Evolutionary conservation across 176 grass and related monocot species (phyloP), one percentile per base, ranked within the genome.

Genomic region (Puya raimondii): DNA sequence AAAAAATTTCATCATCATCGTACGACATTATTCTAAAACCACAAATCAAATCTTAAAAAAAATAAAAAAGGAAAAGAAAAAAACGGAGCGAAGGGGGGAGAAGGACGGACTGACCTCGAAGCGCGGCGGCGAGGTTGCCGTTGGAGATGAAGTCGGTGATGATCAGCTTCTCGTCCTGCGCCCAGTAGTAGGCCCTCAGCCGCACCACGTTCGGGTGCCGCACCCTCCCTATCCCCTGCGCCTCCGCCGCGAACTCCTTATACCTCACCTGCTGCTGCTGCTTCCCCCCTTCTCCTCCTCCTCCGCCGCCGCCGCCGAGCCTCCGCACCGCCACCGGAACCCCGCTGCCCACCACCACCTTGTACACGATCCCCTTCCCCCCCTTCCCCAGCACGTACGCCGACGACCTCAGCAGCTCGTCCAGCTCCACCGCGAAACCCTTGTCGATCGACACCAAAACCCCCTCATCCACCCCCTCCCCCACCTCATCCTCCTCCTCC

Each of bases 81-180:
- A 67, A 64, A 64, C 27, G 51, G 51, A 50, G 61, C 11, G 18
- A 33, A 15, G 66, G 51, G 0, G 77, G 48, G 8, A 49, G 25
- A 22, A 2, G 12, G 18, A 48, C 10, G 3, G 3, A 63, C 71
- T 79, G 64, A 95, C 87, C 94, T 11, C 90, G 87, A 50, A 99
- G 80, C 1, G 82, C 85, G 14, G 80, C 70, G 76, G 84, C 87
- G 80, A 93, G 94, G 74, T 93, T 99, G 74, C 94, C 94, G 72
- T 93, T 88, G 87, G 78, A 71, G 80, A 99, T 79, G 84, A 99
- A 99, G 85, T 99, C 94, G 29, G 94, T 88, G 80, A 99, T 91
- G 87, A 99, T 79, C 49, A 99, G 82, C 75, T 93, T 92, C 84
- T 99, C 94, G 70, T 99, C 94, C 0, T 69, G 53, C 21, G 94